phyloP scores from a whole-genome alignment of 129 eudicot species.

The Heracleum sosnowskyi region DNA sequence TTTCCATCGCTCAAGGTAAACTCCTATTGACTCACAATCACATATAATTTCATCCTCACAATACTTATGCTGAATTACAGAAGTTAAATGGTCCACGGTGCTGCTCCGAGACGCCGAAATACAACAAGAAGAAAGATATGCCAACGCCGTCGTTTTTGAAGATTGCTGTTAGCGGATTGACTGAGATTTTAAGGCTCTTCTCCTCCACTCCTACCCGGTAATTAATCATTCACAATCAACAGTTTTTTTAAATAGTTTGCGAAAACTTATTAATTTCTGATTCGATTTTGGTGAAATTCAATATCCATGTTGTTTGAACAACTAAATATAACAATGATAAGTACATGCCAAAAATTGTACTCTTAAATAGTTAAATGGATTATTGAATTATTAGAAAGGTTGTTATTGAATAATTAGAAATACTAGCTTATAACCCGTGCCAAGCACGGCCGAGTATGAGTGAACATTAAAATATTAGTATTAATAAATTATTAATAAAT shows the following conservation, averaged over 20 bases:
- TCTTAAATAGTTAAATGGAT: no score
- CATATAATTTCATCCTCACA: neutral
- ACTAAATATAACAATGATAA: no score
- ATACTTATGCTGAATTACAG: conserved; percentile 17
- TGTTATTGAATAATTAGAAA: neutral
- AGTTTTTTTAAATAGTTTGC: neutral
- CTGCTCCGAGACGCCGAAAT: conserved; percentile 29
- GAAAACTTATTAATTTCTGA: neutral
- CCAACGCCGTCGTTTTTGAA: conserved; percentile 50
- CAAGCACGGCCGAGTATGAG: no score
- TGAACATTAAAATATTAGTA: no score
- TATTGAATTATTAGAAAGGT: no score
- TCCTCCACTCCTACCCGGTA: conserved; percentile 34
- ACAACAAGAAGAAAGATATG: conserved; percentile 7
- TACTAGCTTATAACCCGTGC: no score
- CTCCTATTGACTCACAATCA: neutral
- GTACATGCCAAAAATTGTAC: no score
- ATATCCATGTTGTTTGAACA: no score
- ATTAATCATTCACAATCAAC: neutral
- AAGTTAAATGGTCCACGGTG: conserved; percentile 38
- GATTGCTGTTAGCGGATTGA: conserved; percentile 63
- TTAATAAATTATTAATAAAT: no score
- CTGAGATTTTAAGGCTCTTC: conserved; percentile 72
- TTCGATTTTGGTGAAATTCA: neutral
- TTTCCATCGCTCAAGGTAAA: neutral